A percentile compares a stretch with the other conserved stretches of the same genome.
Conservation (phyloP, 2,329 filamentous ascomycete genomes). For the Dothistroma pini region DNA sequence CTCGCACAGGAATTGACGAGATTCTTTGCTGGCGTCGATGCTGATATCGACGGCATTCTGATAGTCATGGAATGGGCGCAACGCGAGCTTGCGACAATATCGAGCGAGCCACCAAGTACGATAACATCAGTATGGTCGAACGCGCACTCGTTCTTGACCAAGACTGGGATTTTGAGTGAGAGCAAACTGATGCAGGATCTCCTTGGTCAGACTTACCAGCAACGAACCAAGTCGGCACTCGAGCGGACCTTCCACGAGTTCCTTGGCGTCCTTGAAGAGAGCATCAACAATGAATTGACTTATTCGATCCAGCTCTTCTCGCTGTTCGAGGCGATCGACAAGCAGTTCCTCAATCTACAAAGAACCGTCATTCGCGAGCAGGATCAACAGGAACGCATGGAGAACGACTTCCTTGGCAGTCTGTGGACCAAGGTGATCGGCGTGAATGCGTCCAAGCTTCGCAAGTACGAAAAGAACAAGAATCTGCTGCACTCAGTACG, state of each 20-base stretch:
- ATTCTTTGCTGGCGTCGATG: conserved; percentile 91
- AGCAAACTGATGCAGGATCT: conserved; percentile 43
- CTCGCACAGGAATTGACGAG: conserved; percentile 81
- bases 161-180: conserved; percentile 45
- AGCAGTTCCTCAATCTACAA: conserved; percentile 83
- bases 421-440: conserved; percentile 86
- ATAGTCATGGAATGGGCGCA: conserved; percentile 96
- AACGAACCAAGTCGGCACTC: conserved; percentile 74
- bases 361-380: conserved; percentile 81
- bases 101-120: conserved; percentile 57
- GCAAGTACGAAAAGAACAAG: conserved; percentile 90
- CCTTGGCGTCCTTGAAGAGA: conserved; percentile 79
- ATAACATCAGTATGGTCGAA: conserved; percentile 78
- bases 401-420: conserved; percentile 75
- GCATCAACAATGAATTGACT: conserved; percentile 77
- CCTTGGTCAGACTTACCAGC: conserved; percentile 75
- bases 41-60: conserved; percentile 87
- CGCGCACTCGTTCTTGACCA: conserved; percentile 71
- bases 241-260: conserved; percentile 88
- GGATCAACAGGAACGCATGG: conserved; percentile 72
- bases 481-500: conserved; percentile 73
- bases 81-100: conserved; percentile 72
- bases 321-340: conserved; percentile 88
- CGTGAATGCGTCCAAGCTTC: conserved; percentile 67
- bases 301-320: conserved; percentile 77